Evolutionary conservation across 108 stramenopile genomes (phyloP).

Genomic region (Schizochytrium sp.): DNA sequence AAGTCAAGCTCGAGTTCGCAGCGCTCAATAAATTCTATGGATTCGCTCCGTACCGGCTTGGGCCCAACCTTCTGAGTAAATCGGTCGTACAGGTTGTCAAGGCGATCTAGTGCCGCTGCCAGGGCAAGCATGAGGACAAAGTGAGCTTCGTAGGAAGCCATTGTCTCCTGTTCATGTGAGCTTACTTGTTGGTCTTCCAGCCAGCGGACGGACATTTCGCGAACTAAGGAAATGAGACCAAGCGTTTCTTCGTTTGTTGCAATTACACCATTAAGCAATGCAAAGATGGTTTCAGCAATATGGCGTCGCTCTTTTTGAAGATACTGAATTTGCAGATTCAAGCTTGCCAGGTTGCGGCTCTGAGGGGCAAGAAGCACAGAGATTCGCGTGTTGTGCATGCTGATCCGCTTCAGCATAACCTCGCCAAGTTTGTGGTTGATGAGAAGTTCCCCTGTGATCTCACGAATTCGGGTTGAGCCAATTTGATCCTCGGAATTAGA

Average conservation of each 20-base stretch:
- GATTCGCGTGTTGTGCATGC: not conserved
- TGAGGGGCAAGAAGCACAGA: not conserved
- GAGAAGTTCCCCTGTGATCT: not conserved
- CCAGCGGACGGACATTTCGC: conserved; percentile 6
- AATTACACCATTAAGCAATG: not conserved
- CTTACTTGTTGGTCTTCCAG: conserved; percentile 6
- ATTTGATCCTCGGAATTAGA: not conserved
- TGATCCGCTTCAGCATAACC: not conserved
- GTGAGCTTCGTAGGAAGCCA: conserved; percentile 21
- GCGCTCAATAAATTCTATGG: not conserved
- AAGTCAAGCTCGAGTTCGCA: not conserved
- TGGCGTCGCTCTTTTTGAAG: conserved; percentile 25
- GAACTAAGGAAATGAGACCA: not conserved
- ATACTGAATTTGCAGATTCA: not conserved
- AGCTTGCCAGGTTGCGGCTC: conserved; percentile 18
- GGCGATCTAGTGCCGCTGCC: conserved; percentile 5
- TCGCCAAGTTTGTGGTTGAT: conserved; percentile 25
- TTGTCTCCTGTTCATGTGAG: not conserved
- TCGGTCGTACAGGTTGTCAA: conserved; percentile 50
- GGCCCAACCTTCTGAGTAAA: not conserved
- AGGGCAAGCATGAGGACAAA: conserved; percentile 22
- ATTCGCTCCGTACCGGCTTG: not conserved
- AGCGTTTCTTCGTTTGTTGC: conserved; percentile 25
- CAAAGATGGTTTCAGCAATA: not conserved
- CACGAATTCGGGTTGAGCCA: not conserved